These are phyloP conservation scores for Lentinus tigrinus DNA, from an alignment of 768 basidiomycete genomes.

Conservation along the genomic window DNA sequence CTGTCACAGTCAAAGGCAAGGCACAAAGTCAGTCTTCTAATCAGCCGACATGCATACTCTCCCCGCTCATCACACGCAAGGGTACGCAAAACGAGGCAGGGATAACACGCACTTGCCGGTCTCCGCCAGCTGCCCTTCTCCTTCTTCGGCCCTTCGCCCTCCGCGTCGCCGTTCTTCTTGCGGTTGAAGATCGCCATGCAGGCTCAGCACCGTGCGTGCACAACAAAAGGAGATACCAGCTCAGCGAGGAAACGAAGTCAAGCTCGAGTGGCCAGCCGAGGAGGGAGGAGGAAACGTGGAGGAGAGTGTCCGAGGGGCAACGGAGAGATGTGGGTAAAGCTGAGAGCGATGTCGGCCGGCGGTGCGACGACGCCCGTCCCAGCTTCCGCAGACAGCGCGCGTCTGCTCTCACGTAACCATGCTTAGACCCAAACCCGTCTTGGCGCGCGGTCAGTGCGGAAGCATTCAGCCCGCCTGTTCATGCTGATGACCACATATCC, in stretches of 20 bases:
- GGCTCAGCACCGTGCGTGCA: neutral
- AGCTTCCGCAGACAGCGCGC: neutral
- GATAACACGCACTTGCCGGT: slow-evolving; percentile 69
- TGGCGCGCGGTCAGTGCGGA: neutral
- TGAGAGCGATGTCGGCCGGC: neutral
- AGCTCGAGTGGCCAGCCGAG: neutral
- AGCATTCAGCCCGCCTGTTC: too few relatives aligned
- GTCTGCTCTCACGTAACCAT: neutral
- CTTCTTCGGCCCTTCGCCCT: slow-evolving; percentile 47
- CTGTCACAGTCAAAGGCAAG: slow-evolving; percentile 43
- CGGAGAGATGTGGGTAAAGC: neutral
- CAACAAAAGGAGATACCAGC: neutral
- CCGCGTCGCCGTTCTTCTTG: slow-evolving; percentile 28
- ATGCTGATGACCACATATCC: too few relatives aligned
- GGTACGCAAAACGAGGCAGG: too few relatives aligned
- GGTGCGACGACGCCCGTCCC: neutral
- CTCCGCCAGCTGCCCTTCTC: slow-evolving; percentile 84
- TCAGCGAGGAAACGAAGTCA: neutral
- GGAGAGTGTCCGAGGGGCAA: neutral
- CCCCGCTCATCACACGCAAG: slow-evolving; percentile 1
- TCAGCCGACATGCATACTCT: neutral
- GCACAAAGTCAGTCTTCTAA: too few relatives aligned
- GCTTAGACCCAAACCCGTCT: neutral
- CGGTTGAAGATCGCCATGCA: slow-evolving; percentile 35
- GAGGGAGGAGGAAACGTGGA: neutral